A percentile compares a stretch with the other conserved stretches of the same genome.
These are phyloP conservation scores for Pleurotus platypus DNA, from an alignment of 768 basidiomycete species.

Conservation along the genomic window DNA sequence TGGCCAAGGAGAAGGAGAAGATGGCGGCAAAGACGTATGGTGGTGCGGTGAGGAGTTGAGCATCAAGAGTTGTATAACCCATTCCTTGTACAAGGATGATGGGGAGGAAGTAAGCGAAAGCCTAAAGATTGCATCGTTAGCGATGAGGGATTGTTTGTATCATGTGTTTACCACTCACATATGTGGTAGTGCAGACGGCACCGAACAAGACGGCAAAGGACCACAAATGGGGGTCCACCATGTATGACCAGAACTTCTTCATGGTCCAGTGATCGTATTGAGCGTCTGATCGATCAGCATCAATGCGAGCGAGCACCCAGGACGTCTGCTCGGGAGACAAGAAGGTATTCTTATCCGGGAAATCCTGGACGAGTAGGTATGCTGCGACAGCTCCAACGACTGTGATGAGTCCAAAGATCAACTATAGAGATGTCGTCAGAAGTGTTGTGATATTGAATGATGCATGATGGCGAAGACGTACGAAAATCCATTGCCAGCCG, in stretches of 20 bases:
- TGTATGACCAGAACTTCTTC: constrained; percentile 27
- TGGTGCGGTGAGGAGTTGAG: constrained; percentile 31
- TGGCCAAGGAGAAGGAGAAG: constrained; percentile 33
- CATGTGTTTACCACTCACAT: constrained; percentile 17
- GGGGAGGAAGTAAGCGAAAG: constrained; percentile 26
- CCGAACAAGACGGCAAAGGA: constrained; percentile 31
- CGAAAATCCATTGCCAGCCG: constrained; percentile 36
- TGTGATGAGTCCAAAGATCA: constrained; percentile 25
- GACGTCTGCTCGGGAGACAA: constrained; percentile 29
- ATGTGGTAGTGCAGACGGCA: constrained; percentile 27
- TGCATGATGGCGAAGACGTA: constrained; percentile 11
- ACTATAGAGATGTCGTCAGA: constrained; percentile 1
- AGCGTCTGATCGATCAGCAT: constrained; percentile 35
- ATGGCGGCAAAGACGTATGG: constrained; percentile 30
- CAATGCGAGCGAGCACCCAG: constrained; percentile 27
- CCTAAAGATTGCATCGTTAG: neutral
- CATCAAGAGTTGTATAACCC: constrained; percentile 25
- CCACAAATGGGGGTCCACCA: constrained; percentile 31
- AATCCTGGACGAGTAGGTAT: constrained; percentile 29
- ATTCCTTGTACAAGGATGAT: constrained; percentile 27
- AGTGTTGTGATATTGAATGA: neutral
- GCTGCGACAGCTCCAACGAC: constrained; percentile 24
- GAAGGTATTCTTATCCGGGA: constrained; percentile 32
- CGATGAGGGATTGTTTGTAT: neutral
- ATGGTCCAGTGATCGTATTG: constrained; percentile 28